Percentiles rank a stretch among this genome's conserved stretches.
Conservation (phyloP, 495 filamentous ascomycete species). For the Jackrogersella minutella region DNA sequence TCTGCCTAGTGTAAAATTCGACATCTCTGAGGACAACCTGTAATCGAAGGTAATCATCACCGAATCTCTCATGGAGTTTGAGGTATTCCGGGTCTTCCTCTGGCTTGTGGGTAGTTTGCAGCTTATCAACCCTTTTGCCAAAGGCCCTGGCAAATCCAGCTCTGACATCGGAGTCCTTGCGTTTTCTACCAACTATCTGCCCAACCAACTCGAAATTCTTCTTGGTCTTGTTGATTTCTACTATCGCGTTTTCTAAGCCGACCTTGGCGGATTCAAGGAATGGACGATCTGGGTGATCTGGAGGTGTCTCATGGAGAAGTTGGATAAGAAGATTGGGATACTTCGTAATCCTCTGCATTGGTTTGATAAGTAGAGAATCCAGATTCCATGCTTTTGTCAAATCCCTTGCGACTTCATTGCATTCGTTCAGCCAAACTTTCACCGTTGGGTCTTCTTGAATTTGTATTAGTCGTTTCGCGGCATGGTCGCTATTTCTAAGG, state of each 20-base stretch:
- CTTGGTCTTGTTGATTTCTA: constrained; percentile 91
- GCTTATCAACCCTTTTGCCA: constrained; percentile 82
- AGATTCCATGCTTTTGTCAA: constrained; percentile 93
- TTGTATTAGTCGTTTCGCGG: constrained; percentile 76
- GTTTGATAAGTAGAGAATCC: constrained; percentile 93
- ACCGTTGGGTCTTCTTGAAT: constrained; percentile 79
- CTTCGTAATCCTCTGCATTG: constrained; percentile 88
- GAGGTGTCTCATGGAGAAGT: constrained; percentile 78
- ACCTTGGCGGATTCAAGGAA: constrained; percentile 69
- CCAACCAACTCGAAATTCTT: constrained; percentile 89
- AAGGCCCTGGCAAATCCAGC: constrained; percentile 85
- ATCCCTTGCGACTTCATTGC: constrained; percentile 84
- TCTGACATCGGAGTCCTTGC: constrained; percentile 88
- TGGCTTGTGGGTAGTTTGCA: constrained; percentile 66
- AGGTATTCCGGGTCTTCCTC: constrained; percentile 83
- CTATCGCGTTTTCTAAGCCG: constrained; percentile 72
- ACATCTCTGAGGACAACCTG: constrained; percentile 92
- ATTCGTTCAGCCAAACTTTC: constrained; percentile 90
- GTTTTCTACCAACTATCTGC: constrained; percentile 83
- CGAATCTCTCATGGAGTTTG: constrained; percentile 76
- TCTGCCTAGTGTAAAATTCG: constrained; percentile 80
- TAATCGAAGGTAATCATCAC: constrained; percentile 86
- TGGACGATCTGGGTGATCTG: constrained; percentile 80
- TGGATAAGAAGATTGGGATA: constrained; percentile 86
- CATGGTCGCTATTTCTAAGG: constrained; percentile 83